Percentiles rank a stretch among this genome's conserved stretches.
Evolutionary conservation across 495 filamentous ascomycete species (phyloP).

Genomic region (Penicillium crystallinum): DNA sequence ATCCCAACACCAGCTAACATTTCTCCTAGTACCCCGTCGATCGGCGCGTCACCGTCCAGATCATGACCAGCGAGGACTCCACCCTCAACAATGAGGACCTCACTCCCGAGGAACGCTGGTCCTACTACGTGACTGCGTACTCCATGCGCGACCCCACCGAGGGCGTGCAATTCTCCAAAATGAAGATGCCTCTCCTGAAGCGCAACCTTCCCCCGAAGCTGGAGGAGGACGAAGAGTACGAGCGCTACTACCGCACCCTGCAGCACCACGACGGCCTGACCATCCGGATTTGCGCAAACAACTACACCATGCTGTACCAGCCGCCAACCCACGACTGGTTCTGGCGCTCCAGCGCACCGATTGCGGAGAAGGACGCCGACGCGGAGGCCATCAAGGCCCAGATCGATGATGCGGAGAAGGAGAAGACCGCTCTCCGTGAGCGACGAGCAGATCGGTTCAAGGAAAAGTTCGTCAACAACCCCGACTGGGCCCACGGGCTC

Average conservation of each 20-base stretch:
- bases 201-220: conserved; percentile 64
- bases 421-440: conserved; percentile 46
- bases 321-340: conserved; percentile 61
- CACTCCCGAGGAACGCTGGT: conserved; percentile 63
- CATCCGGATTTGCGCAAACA: conserved; percentile 74
- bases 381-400: conserved; percentile 15
- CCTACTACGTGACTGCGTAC: conserved; percentile 90
- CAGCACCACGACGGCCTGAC: conserved; percentile 68
- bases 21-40: conserved; percentile 41
- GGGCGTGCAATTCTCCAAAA: conserved; percentile 59
- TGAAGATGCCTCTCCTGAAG: conserved; percentile 64
- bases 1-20: conserved; percentile 15
- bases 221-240: conserved; percentile 46
- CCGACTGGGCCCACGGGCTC: conserved; percentile 66
- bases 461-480: conserved; percentile 71
- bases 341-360: conserved; percentile 35
- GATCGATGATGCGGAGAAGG: conserved; percentile 42
- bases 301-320: conserved; percentile 75
- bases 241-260: conserved; percentile 47
- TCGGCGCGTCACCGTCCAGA: conserved; percentile 57
- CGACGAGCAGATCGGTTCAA: conserved; percentile 56
- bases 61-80: conserved; percentile 73
- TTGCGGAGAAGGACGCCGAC: conserved; percentile 18
- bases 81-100: conserved; percentile 65
- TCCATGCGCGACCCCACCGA: conserved; percentile 86